Evolutionary conservation across 306 rosid genomes (phyloP).

Genomic region (Senna siamea): DNA sequence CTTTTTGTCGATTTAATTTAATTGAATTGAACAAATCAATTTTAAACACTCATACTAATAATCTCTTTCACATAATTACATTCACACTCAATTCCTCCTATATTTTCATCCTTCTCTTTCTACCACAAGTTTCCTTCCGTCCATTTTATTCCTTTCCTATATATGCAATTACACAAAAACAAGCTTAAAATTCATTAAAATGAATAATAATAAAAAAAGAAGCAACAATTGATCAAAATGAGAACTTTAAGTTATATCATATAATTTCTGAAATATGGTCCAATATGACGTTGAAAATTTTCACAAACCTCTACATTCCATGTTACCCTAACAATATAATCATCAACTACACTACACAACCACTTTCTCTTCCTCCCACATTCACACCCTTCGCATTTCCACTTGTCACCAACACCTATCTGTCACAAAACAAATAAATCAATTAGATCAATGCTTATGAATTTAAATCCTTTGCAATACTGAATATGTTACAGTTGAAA

Average conservation of each 20-base stretch:
- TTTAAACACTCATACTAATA: too few species aligned
- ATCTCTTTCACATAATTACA: neutral
- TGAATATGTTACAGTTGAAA: too few species aligned
- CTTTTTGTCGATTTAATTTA: too few species aligned
- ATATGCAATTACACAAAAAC: too few species aligned
- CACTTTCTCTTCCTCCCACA: neutral
- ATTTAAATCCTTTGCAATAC: too few species aligned
- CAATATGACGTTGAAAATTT: conserved; percentile 1
- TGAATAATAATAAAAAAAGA: neutral
- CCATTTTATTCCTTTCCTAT: too few species aligned
- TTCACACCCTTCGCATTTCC: neutral
- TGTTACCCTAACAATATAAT: neutral
- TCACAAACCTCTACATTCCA: conserved; percentile 19
- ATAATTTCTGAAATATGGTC: conserved; percentile 10
- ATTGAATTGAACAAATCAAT: too few species aligned
- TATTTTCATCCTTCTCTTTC: too few species aligned
- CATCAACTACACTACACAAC: neutral
- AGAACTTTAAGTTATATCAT: neutral
- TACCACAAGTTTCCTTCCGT: too few species aligned
- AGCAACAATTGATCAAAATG: neutral
- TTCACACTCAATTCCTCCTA: too few species aligned
- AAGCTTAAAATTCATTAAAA: conserved; percentile 18
- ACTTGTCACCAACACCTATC: neutral
- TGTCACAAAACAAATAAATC: neutral
- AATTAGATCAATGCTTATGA: neutral